Evolutionary conservation across 768 basidiomycete genomes (phyloP).

Genomic region (Boletus rubroflammeus): DNA sequence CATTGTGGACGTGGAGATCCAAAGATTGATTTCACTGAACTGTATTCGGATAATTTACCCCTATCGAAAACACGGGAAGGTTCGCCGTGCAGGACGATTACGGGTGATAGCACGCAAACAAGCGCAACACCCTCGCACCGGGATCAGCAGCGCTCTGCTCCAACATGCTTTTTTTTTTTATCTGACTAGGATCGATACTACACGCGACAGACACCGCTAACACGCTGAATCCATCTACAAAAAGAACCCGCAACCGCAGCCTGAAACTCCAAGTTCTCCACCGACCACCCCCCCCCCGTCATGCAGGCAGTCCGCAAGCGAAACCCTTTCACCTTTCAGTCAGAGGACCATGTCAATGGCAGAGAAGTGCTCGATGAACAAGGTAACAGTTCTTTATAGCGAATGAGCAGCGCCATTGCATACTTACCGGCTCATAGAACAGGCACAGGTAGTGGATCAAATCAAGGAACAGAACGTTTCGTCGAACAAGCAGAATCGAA

Average conservation of each 20-base stretch:
- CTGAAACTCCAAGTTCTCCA: not conserved
- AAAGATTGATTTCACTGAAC: not conserved
- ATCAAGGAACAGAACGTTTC: conserved; percentile 44
- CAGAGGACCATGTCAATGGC: conserved; percentile 32
- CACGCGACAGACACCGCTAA: conserved; percentile 4
- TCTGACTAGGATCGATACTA: not conserved
- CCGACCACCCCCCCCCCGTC: not conserved
- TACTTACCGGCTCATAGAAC: conserved; percentile 41
- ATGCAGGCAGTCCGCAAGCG: conserved; percentile 41
- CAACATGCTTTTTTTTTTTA: not conserved
- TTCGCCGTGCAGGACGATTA: not conserved
- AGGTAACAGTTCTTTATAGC: conserved; percentile 32
- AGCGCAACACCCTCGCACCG: conserved; percentile 16
- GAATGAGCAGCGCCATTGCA: not conserved
- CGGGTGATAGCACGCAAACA: conserved; percentile 13
- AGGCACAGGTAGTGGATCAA: conserved; percentile 52
- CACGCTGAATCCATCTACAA: conserved; percentile 5
- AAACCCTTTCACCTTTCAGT: conserved; percentile 40
- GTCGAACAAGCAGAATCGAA: conserved; percentile 40
- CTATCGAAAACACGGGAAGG: conserved; percentile 6
- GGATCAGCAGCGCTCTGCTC: not conserved
- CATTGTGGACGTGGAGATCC: conserved; percentile 15
- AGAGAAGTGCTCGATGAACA: conserved; percentile 48
- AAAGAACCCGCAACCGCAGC: conserved; percentile 4
- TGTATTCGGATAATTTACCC: conserved; percentile 13